Conservation (phyloP, 192 early-diverging fungal genomes). For the Entophlyctis helioformis region DNA sequence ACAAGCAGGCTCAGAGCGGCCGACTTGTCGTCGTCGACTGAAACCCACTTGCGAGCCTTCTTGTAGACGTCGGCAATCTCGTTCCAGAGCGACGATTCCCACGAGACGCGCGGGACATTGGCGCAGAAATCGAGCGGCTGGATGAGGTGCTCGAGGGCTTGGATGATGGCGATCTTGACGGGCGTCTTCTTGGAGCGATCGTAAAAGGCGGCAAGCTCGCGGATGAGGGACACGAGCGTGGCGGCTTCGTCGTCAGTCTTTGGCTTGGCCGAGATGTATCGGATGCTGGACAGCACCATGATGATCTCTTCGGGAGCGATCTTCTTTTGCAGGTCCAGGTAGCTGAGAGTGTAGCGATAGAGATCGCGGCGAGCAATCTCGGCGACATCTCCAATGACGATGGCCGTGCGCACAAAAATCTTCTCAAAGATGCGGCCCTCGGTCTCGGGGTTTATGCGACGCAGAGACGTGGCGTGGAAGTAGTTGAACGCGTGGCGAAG, state of each 20-base stretch:
- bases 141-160: conserved; percentile 28
- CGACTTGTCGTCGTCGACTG: neutral
- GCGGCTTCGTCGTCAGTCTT: conserved; percentile 8
- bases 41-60: too few relatives aligned
- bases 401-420: conserved; percentile 22
- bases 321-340: too few relatives aligned
- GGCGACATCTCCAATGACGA: conserved; percentile 31
- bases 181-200: conserved; percentile 24
- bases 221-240: conserved; percentile 14
- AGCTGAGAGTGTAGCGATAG: neutral
- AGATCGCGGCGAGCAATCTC: neutral
- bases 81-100: conserved; percentile 14
- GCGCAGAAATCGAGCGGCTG: conserved; percentile 29
- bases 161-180: conserved; percentile 29
- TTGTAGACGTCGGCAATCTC: conserved; percentile 7
- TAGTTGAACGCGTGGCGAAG: conserved; percentile 29
- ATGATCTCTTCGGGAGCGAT: conserved; percentile 41
- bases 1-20: too few relatives aligned
- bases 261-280: conserved; percentile 30
- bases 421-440: conserved; percentile 33
- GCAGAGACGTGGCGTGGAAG: conserved; percentile 11
- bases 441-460: conserved; percentile 12
- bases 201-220: conserved; percentile 15
- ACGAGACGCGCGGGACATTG: conserved; percentile 3
- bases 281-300: conserved; percentile 15